These are phyloP conservation scores for Carnegiea gigantea DNA, from an alignment of 179 eudicot genomes.

Conservation along the genomic window DNA sequence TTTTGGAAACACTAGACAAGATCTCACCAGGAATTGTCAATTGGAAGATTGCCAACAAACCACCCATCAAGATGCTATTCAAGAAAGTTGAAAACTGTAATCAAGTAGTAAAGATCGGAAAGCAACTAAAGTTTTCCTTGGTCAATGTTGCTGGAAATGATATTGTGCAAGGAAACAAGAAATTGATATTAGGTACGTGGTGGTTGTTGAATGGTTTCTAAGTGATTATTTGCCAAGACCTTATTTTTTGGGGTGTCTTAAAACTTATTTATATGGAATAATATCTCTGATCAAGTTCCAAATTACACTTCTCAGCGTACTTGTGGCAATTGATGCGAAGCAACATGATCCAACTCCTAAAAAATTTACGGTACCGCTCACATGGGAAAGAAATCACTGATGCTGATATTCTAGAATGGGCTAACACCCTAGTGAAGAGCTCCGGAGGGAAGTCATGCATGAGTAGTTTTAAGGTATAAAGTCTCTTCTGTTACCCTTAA, in stretches of 20 bases:
- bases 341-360: slow-evolving; percentile 87
- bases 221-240: not conserved
- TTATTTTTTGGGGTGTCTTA: not conserved
- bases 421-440: slow-evolving; percentile 62
- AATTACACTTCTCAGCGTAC: slow-evolving; percentile 57
- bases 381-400: slow-evolving; percentile 50
- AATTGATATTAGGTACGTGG: slow-evolving; percentile 70
- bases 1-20: slow-evolving; percentile 82
- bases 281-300: not conserved
- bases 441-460: slow-evolving; percentile 66
- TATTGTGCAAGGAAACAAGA: slow-evolving; percentile 93
- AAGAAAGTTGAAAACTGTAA: slow-evolving; percentile 95
- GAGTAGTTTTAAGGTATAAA: slow-evolving; percentile 75
- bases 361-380: slow-evolving; percentile 80
- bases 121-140: slow-evolving; percentile 86
- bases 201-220: not conserved
- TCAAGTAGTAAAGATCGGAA: slow-evolving; percentile 89
- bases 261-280: not conserved
- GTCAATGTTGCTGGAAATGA: slow-evolving; percentile 96
- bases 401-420: slow-evolving; percentile 85
- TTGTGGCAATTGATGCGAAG: slow-evolving; percentile 93
- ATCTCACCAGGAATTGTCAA: slow-evolving; percentile 88
- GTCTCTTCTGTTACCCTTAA: not conserved
- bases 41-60: slow-evolving; percentile 83
- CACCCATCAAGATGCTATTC: slow-evolving; percentile 96